Conservation (phyloP, 2,329 filamentous ascomycete genomes). For the Penicillium janthinellum region DNA sequence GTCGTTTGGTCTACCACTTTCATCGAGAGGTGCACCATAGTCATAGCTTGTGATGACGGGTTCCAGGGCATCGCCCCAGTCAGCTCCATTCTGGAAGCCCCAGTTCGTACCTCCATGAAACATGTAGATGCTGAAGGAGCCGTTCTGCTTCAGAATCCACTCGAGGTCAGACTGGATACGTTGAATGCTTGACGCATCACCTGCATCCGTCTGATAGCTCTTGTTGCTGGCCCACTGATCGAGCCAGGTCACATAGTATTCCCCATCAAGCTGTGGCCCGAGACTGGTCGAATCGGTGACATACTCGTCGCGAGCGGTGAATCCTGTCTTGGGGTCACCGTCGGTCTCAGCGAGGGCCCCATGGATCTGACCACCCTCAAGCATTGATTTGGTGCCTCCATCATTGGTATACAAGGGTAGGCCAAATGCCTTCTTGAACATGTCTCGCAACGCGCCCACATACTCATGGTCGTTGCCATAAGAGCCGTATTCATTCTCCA, state of each 20-base stretch:
- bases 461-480: constrained; percentile 52
- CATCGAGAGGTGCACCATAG: constrained; percentile 54
- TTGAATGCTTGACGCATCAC: constrained; percentile 6
- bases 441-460: constrained; percentile 44
- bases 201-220: constrained; percentile 10
- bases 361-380: constrained; percentile 48
- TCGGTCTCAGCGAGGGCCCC: constrained; percentile 52
- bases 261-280: constrained; percentile 51
- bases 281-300: constrained; percentile 47
- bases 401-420: constrained; percentile 55
- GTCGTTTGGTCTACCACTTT: constrained; percentile 51
- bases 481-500: constrained; percentile 57
- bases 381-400: constrained; percentile 47
- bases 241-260: constrained; percentile 52
- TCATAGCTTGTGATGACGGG: constrained; percentile 54
- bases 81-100: constrained; percentile 51
- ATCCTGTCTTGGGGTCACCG: constrained; percentile 46
- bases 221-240: constrained; percentile 46
- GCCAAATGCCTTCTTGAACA: constrained; percentile 48
- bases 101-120: constrained; percentile 58
- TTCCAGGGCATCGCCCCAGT: constrained; percentile 46
- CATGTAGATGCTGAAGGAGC: constrained; percentile 56
- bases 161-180: constrained; percentile 34
- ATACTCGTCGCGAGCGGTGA: constrained; percentile 47
- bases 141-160: constrained; percentile 42